phyloP scores from a whole-genome alignment of 768 basidiomycete genomes.

The Auricularia sp. region DNA sequence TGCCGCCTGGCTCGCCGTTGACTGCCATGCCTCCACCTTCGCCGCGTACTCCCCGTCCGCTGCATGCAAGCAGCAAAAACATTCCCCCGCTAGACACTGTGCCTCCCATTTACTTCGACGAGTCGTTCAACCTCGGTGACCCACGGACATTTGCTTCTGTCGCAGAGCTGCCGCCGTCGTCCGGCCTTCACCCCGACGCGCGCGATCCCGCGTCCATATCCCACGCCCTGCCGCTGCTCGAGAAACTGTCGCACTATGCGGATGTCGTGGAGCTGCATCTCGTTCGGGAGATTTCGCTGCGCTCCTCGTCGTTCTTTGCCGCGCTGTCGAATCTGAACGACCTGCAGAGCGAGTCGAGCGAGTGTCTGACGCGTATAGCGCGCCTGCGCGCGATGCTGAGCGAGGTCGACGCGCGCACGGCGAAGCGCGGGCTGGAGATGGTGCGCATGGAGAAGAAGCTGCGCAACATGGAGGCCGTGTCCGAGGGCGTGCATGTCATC shows the following conservation, averaged over 20 bases:
- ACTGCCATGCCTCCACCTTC: not conserved
- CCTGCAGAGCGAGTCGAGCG: conserved; percentile 79
- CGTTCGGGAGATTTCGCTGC: conserved; percentile 79
- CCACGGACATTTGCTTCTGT: conserved; percentile 69
- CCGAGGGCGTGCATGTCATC: conserved; percentile 54
- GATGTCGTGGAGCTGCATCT: conserved; percentile 94
- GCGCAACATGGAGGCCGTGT: conserved; percentile 47
- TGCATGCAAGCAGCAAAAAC: not conserved
- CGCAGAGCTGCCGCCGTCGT: conserved; percentile 36
- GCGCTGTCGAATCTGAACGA: conserved; percentile 91
- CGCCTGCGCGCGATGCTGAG: conserved; percentile 60
- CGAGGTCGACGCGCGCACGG: conserved; percentile 67
- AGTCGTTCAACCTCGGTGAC: conserved; percentile 71
- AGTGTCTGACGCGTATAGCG: conserved; percentile 68
- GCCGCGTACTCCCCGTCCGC: not conserved
- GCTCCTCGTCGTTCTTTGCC: conserved; percentile 91
- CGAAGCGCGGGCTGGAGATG: conserved; percentile 70
- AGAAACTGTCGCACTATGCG: conserved; percentile 83
- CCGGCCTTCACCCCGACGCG: conserved; percentile 23
- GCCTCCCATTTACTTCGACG: conserved; percentile 71
- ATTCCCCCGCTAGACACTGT: conserved; percentile 68
- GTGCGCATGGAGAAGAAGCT: conserved; percentile 56
- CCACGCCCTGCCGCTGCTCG: conserved; percentile 65
- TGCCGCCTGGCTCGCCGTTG: not conserved
- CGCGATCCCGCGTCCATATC: conserved; percentile 54